A percentile compares a stretch with the other conserved stretches of the same genome.
phyloP scores from a whole-genome alignment of 495 filamentous ascomycete species.

The Monascus purpureus region DNA sequence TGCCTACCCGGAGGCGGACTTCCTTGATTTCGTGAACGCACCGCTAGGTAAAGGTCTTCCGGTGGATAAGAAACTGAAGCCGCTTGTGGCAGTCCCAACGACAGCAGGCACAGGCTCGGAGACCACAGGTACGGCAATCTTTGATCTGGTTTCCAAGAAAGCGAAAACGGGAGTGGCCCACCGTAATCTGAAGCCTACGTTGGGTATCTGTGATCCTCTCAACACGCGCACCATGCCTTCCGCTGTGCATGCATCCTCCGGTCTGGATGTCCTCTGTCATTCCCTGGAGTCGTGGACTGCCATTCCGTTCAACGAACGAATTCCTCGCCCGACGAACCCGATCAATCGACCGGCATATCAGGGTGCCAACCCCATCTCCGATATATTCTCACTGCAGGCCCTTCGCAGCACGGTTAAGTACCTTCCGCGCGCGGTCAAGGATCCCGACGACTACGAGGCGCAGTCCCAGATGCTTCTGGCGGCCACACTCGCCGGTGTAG shows the following conservation, averaged over 20 bases:
- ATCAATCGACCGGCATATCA: conserved; percentile 89
- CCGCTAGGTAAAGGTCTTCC: conserved; percentile 81
- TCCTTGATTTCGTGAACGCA: conserved; percentile 95
- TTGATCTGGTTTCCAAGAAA: conserved; percentile 75
- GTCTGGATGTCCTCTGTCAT: conserved; percentile 90
- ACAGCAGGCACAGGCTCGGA: conserved; percentile 92
- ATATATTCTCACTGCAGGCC: conserved; percentile 83
- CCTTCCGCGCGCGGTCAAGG: conserved; percentile 68
- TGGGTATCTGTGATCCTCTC: conserved; percentile 90
- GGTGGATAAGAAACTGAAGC: conserved; percentile 61
- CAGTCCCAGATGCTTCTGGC: conserved; percentile 92
- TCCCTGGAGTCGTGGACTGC: conserved; percentile 90
- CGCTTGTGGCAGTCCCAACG: conserved; percentile 85
- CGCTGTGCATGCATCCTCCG: conserved; percentile 76
- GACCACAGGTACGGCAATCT: conserved; percentile 95
- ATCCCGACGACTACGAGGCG: conserved; percentile 83
- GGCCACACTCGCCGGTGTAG: conserved; percentile 84
- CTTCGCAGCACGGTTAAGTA: conserved; percentile 75
- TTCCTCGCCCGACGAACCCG: conserved; percentile 74
- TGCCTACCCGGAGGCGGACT: conserved; percentile 73
- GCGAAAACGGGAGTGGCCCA: conserved; percentile 95
- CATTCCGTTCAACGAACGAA: conserved; percentile 78
- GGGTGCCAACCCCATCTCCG: conserved; percentile 91
- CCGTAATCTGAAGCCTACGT: conserved; percentile 83
- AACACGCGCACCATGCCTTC: conserved; percentile 93